Evolutionary conservation across 2,329 filamentous ascomycete genomes (phyloP), one percentile per base, ranked within the genome.

Genomic region (Monascus ruber): DNA sequence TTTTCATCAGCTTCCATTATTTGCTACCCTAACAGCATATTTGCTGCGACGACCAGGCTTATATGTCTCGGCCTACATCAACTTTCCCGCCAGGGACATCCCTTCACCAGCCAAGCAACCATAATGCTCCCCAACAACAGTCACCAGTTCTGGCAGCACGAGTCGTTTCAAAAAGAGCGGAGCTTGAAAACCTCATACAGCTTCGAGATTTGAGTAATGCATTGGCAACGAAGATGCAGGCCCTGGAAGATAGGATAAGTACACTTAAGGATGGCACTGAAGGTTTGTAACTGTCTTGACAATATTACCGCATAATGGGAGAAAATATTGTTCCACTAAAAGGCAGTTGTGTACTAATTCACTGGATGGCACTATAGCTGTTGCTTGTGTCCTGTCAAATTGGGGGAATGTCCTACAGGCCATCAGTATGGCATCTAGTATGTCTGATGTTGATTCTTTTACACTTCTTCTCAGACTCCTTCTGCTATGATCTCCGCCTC

Each of bases 381-480:
- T 81, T 41, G 77, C 77, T 39, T 74, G 73, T 34, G 77, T 81
- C n/a, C 66, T 81, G 52, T 72, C 74, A 31, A 81, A 81, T 53
- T 81, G 77, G 77, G 73, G 77, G 38, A 79, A 76, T 49, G 77
- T 81, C 26, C 58, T 81, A 36, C 65, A 74, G 37, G 76, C 77
- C 34, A 79, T 81, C 42, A 70, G 71, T 44, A 78, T 81, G 70
- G 77, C 77, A 39, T 78, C 74, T 39, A 68, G 75, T 79, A 67
- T 62, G 72, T 63, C 34, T 41, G 17, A 17, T 28, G n/a, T 11
- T n/a, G 34, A 10, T 24, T 24, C 17, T 35, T 24, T 35, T 24
- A 26, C 2, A 31, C 29, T 25, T 37, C 24, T 35, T 31, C n/a
- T 28, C 9, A 17, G 17, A 17, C 28, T 42, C 41, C 35, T 25